Evolutionary conservation across 75 land plant genomes (phyloP), one percentile per base, ranked within the genome.

Genomic region (Pinus albicaulis): DNA sequence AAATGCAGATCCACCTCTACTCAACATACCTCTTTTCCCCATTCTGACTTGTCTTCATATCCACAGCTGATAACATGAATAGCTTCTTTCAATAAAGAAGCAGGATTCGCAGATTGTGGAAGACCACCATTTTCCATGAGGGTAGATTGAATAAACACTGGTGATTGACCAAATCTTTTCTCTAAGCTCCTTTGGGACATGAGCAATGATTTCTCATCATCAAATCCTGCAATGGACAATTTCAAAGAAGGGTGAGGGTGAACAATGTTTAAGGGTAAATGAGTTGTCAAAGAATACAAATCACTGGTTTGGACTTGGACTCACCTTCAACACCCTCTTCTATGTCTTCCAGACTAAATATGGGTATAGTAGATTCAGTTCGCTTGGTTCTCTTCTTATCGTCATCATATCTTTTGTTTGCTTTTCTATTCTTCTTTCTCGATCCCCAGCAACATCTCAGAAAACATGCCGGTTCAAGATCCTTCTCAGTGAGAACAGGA

Each of bases 61-160:
- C 99, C 99, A 82, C 99, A 96, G 63, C 99, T 96, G 76, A 96
- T 96, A 22, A 96, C 99, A 86, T 96, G 99, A 63, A 96, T 96
- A 44, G 99, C 99, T 89, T 96, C 99, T 71, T 92, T 94, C 57
- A 96, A 78, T 23, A 94, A 84, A 55, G 90, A 83, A 28, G 95
- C 91, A 26, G 99, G 93, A 75, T 86, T 89, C 1, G 95, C 87
- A 4, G 93, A 81, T 24, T 87, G 91, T 19, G 95, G 98, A 63
- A 94, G 81, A 7, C 99, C 99, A 34, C 99, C 99, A 55, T 86
- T 79, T 66, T 93, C 99, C 86, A 90, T 83, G 64, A 94, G 84
- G 7, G 95, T 96, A 16, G 99, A 91, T 55, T 93, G 91, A 74
- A 96, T 92, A 58, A 96, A 92, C 15, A 94, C 98, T 20, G 98